Base-by-base conservation (phyloP, 305 asterid genomes). In the Fraxinus latifolia region DNA sequence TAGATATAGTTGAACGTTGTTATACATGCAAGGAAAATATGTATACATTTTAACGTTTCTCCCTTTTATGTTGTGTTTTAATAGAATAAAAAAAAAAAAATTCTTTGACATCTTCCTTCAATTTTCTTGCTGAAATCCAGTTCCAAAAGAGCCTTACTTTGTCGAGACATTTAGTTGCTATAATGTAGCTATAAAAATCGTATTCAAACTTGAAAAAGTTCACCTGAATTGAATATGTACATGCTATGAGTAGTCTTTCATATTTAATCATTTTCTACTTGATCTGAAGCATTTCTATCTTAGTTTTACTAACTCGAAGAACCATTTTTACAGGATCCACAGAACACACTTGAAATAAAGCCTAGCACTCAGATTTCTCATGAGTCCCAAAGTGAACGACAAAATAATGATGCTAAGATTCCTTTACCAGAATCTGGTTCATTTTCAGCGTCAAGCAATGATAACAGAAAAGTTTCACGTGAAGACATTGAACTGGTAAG, bases 401-500 rank as follows among this genome's bases (percentile, higher is more conserved):
- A 86, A 65, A 92, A 90, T 78, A 86, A 87, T 81, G 87, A 88
- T 37, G 77, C 95, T 1, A 95, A 94, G 83, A 88, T 89, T 80
- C 93, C 93, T 73, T 85, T 93, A 80, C 89, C 94, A 62, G 98
- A 96, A 86, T 86, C 98, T 25, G 95, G 90, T 82, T 96, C 98
- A 29, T 93, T 92, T 85, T 93, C 98, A 14, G 93, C 86, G 71
- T 91, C 97, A 36, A 91, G 97, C 92, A 93, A 87, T 44, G 97
- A 90, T 74, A 90, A 91, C 81, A 89, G 91, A 84, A 94, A 93
- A 90, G 98, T 94, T 82, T 93, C 98, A 78, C 95, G 97, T 15
- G 97, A 93, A 84, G 98, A 94, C 84, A 96, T 94, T 68, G 98
- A 94, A 86, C 97, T 93, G 58, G 99, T 96, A 83, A 86, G 97